Conservation (phyloP, 2,329 filamentous ascomycete genomes). For the Metarhizium brunneum region DNA sequence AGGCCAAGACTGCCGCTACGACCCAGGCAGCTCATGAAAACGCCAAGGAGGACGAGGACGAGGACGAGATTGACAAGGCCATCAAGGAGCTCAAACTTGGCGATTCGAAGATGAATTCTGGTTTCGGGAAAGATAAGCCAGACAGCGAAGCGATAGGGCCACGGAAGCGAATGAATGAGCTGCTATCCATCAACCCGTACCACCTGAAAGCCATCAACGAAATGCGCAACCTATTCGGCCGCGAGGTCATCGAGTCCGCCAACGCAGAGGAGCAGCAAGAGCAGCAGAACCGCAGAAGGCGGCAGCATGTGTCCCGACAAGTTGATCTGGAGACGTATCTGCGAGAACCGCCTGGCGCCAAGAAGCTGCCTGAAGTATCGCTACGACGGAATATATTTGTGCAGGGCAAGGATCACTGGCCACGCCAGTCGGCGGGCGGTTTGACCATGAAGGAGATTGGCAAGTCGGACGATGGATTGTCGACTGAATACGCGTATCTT, state of each 20-base stretch:
- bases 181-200: slow-evolving; percentile 48
- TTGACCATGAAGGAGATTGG: slow-evolving; percentile 64
- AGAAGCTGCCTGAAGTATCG: slow-evolving; percentile 61
- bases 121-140: slow-evolving; percentile 6
- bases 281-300: slow-evolving; percentile 23
- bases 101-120: background rate
- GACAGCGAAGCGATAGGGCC: slow-evolving; percentile 5
- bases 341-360: slow-evolving; percentile 42
- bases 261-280: slow-evolving; percentile 39
- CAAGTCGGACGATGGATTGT: slow-evolving; percentile 39
- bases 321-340: slow-evolving; percentile 50
- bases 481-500: slow-evolving; percentile 63
- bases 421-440: slow-evolving; percentile 66
- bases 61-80: slow-evolving; percentile 48
- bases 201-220: slow-evolving; percentile 83
- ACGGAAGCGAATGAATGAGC: slow-evolving; percentile 22
- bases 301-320: slow-evolving; percentile 31
- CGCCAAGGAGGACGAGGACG: slow-evolving; percentile 13
- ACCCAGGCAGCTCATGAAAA: slow-evolving; percentile 4
- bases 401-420: slow-evolving; percentile 83
- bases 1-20: slow-evolving; percentile 18
- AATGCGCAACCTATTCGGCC: slow-evolving; percentile 60
- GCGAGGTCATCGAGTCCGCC: slow-evolving; percentile 47
- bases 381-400: slow-evolving; percentile 75
- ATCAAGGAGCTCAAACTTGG: slow-evolving; percentile 32